phyloP scores from a whole-genome alignment of 2,329 filamentous ascomycete species.

The Acarospora socialis region DNA sequence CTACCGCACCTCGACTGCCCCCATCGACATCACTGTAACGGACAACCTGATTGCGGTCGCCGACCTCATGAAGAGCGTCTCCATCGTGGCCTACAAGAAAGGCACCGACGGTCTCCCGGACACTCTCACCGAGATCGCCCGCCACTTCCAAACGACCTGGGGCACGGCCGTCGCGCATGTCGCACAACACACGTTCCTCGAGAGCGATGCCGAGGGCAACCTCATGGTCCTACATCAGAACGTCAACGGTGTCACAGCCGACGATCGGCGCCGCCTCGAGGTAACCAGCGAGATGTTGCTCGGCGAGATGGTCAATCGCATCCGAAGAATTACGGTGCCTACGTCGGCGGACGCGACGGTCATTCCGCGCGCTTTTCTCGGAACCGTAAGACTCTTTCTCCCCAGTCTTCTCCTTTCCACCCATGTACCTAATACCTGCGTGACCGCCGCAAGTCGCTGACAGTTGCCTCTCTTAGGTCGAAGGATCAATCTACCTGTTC shows the following conservation, averaged over 20 bases:
- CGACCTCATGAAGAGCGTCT: slow-evolving; percentile 87
- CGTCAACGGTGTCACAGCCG: slow-evolving; percentile 52
- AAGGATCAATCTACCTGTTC: slow-evolving; percentile 84
- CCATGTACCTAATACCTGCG: slow-evolving; percentile 3
- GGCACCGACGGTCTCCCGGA: slow-evolving; percentile 43
- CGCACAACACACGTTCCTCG: slow-evolving; percentile 60
- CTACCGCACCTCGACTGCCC: slow-evolving; percentile 71
- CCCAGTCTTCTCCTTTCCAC: background rate
- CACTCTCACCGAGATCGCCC: slow-evolving; percentile 56
- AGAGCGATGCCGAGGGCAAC: slow-evolving; percentile 79
- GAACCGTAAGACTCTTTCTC: slow-evolving; percentile 49
- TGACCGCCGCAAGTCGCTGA: background rate
- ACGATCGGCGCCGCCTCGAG: slow-evolving; percentile 57
- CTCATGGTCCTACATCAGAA: slow-evolving; percentile 68
- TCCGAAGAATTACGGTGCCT: slow-evolving; percentile 58
- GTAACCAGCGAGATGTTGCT: slow-evolving; percentile 70
- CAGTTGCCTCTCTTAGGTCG: slow-evolving; percentile 42
- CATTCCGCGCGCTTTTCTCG: slow-evolving; percentile 71
- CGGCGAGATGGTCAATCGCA: slow-evolving; percentile 87
- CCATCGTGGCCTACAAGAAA: slow-evolving; percentile 57
- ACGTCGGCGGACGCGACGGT: slow-evolving; percentile 52
- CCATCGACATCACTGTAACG: slow-evolving; percentile 63
- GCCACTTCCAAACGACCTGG: slow-evolving; percentile 74
- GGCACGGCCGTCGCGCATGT: slow-evolving; percentile 62
- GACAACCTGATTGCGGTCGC: slow-evolving; percentile 67